Conservation (phyloP, 257 asterid species). For the Solanum pimpinellifolium region DNA sequence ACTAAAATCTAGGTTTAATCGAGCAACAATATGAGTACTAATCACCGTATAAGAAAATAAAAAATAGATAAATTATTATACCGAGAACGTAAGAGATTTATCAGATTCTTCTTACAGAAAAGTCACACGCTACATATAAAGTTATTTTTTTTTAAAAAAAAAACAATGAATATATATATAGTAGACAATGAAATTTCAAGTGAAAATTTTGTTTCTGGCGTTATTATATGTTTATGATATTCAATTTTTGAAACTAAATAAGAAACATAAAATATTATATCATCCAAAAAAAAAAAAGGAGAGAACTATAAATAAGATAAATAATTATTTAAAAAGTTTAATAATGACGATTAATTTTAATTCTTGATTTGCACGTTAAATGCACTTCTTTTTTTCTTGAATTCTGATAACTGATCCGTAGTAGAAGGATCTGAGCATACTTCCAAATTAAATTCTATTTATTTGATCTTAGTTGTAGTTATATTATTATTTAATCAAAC, state of each 20-base stretch:
- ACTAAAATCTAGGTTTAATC: fast-evolving
- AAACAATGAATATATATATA: no score
- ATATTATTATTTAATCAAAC: neutral
- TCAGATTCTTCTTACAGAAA: no score
- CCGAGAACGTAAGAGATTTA: no score
- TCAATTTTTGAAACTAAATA: neutral
- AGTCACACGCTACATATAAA: no score
- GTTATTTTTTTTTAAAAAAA: no score
- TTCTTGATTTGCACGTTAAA: neutral
- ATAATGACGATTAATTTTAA: neutral
- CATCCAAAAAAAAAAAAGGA: neutral
- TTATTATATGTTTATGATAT: no score
- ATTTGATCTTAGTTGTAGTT: neutral
- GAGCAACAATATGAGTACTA: fast-evolving
- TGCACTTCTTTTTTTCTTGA: neutral
- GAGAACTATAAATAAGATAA: neutral
- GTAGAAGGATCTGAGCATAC: neutral
- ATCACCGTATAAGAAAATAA: no score
- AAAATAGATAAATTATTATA: no score
- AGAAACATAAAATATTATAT: neutral
- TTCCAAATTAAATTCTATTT: neutral
- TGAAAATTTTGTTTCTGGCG: fast-evolving
- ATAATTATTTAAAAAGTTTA: neutral
- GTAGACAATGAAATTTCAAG: no score
- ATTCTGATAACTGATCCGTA: neutral